Percentiles rank a stretch among this genome's conserved stretches.
phyloP scores from a whole-genome alignment of 345 rosid genomes.

The Mallotus nudiflorus region DNA sequence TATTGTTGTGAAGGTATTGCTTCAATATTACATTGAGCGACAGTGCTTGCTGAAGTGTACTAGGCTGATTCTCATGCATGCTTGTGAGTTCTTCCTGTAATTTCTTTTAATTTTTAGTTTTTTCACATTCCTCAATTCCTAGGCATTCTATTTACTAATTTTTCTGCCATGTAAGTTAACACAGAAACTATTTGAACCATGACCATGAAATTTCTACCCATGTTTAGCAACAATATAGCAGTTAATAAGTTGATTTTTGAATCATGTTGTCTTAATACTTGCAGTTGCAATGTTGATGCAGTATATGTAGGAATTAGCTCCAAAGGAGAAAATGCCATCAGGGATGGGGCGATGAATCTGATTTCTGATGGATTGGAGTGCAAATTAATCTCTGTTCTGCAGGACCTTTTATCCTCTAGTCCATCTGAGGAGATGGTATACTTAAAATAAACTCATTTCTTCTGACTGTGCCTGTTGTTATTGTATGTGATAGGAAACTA shows the following conservation, averaged over 20 bases:
- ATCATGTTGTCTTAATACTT: neutral
- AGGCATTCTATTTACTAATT: neutral
- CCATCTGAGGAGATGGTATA: conserved; percentile 76
- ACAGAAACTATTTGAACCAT: neutral
- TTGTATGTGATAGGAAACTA: neutral
- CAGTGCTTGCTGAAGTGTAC: conserved; percentile 95
- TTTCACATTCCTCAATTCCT: neutral
- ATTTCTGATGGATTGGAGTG: conserved; percentile 81
- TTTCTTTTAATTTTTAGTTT: neutral
- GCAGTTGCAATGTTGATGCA: conserved; percentile 38
- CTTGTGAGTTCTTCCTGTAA: conserved; percentile 50
- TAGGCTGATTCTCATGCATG: conserved; percentile 65
- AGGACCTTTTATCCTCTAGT: conserved; percentile 55
- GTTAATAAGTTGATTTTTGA: conserved; percentile 1
- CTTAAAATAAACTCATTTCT: conserved; percentile 4
- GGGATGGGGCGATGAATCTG: conserved; percentile 56
- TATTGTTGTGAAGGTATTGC: conserved; percentile 55
- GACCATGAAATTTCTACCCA: neutral
- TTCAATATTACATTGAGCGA: conserved; percentile 81
- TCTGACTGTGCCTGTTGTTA: conserved; percentile 7
- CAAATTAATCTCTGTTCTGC: conserved; percentile 55
- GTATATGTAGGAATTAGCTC: conserved; percentile 52
- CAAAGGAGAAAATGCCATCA: conserved; percentile 42
- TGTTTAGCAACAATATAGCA: neutral
- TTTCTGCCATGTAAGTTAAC: neutral